Percentiles rank a stretch among this genome's conserved stretches.
Conservation (phyloP, 192 early-diverging fungal species). For the Ambispora gerdemannii region DNA sequence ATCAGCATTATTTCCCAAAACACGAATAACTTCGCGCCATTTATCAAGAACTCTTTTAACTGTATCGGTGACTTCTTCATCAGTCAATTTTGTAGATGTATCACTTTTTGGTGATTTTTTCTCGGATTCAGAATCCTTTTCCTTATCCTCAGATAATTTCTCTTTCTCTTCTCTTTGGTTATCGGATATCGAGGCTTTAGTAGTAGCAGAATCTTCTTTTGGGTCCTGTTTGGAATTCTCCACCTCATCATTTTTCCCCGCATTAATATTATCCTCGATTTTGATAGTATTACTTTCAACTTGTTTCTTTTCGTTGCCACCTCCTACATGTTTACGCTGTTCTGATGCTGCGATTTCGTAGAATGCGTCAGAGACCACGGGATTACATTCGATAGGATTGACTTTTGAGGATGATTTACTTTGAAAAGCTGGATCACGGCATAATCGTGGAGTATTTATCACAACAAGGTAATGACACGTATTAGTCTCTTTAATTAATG, state of each 20-base stretch:
- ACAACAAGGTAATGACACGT: constrained; percentile 76
- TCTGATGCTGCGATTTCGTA: constrained; percentile 34
- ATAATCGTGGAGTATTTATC: constrained; percentile 73
- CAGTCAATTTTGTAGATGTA: not conserved
- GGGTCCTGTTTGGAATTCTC: not conserved
- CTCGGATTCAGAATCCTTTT: not conserved
- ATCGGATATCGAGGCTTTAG: not conserved
- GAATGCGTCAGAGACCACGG: constrained; percentile 54
- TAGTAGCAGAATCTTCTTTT: not conserved
- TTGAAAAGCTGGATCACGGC: constrained; percentile 58
- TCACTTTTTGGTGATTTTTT: not conserved
- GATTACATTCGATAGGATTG: constrained; percentile 61
- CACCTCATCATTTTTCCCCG: not conserved
- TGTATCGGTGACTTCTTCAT: not conserved
- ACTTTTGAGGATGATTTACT: constrained; percentile 39
- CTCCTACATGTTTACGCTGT: not conserved
- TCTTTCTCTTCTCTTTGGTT: not conserved
- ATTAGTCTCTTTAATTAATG: constrained; percentile 58
- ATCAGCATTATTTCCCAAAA: not conserved
- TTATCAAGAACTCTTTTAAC: not conserved
- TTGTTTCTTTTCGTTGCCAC: not conserved
- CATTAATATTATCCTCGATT: no score
- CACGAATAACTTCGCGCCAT: not conserved
- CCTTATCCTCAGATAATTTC: not conserved
- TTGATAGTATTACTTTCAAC: no score